Base-by-base conservation (phyloP, 1,139 yeast genomes). In the Yamadazyma blattariae region DNA sequence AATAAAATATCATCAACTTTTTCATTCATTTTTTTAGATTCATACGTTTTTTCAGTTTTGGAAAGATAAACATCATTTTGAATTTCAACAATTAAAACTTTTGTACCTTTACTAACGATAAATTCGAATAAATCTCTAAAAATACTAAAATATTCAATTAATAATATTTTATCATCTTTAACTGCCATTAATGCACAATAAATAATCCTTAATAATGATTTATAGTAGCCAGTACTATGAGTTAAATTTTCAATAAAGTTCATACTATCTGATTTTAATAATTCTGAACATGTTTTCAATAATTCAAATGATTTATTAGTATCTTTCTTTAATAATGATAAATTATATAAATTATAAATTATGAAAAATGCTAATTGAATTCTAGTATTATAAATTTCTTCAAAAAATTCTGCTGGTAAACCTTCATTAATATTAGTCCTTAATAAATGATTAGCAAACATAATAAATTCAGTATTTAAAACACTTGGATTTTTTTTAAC, bases 281-380 rank as follows among this genome's bases (percentile, higher is more conserved):
- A 52, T 40, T 70, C 64, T 33, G 74, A 55, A 24, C 72, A 45
- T 1, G 62, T 59, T 34, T 64, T 63, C 14, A 76, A 51, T 9
- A 75, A 57, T 14, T 67, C 61, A 40, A 72, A 61, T 0, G 69
- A 50, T 15, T 52, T 46, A 5, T 50, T 51, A 4, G 56, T 58
- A 55, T 19, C 65, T 57, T 11, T 67, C 52, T 13, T 47, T 40
- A 10, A 40, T 28, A 32, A 48, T 47, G 36, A 54, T 49, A 35
- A 74, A 66, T 57, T 58, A 34, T 76, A 68, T 22, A 76, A 52
- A 2, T 75, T 61, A 51, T 77, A 77, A 29, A 75, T 59, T 29
- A 87, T 67, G 50, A 75, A 80, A 51, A 88, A 88, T 1, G 87
- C 75, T 39, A 86, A 59, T 47, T 86, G 90, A 29, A 81, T 64